These are phyloP conservation scores for Phytopythium aichiense DNA, from an alignment of 352 stramenopile genomes.

Conservation along the genomic window DNA sequence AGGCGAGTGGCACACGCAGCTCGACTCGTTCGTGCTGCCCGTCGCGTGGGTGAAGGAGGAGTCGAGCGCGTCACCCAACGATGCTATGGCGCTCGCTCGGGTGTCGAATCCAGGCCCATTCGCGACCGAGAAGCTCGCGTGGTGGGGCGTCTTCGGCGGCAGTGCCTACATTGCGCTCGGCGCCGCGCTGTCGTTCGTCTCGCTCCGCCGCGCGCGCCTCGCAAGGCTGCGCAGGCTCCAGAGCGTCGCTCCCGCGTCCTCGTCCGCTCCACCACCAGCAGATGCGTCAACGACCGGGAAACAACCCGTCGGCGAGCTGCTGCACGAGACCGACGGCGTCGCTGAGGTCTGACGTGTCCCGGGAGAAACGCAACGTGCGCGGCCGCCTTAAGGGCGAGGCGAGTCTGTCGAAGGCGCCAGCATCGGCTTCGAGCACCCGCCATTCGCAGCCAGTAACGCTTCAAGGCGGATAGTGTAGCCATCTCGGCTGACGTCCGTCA, in stretches of 20 bases:
- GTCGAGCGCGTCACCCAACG: conserved; percentile 22
- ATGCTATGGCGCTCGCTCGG: conserved; percentile 8
- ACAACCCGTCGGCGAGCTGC: not conserved
- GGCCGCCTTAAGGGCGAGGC: no score
- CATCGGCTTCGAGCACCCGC: no score
- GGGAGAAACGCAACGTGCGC: not conserved
- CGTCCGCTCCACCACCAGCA: not conserved
- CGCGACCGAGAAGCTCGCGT: conserved; percentile 31
- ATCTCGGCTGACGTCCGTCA: not conserved
- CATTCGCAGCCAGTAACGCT: no score
- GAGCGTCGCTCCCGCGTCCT: not conserved
- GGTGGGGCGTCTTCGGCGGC: conserved; percentile 25
- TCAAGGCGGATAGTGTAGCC: not conserved
- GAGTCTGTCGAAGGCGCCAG: no score
- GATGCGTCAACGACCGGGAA: not conserved
- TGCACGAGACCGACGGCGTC: not conserved
- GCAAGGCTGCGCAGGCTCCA: not conserved
- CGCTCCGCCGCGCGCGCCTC: not conserved
- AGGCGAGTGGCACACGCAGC: conserved; percentile 35
- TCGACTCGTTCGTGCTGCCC: conserved; percentile 31
- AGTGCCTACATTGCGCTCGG: conserved; percentile 21
- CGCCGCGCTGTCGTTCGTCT: not conserved
- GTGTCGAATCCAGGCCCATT: conserved; percentile 21
- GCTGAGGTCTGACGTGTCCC: not conserved
- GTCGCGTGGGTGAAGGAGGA: conserved; percentile 50